A percentile compares a stretch with the other conserved stretches of the same genome.
Conservation (phyloP, 1,139 yeast genomes). For the Pichia sp. region DNA sequence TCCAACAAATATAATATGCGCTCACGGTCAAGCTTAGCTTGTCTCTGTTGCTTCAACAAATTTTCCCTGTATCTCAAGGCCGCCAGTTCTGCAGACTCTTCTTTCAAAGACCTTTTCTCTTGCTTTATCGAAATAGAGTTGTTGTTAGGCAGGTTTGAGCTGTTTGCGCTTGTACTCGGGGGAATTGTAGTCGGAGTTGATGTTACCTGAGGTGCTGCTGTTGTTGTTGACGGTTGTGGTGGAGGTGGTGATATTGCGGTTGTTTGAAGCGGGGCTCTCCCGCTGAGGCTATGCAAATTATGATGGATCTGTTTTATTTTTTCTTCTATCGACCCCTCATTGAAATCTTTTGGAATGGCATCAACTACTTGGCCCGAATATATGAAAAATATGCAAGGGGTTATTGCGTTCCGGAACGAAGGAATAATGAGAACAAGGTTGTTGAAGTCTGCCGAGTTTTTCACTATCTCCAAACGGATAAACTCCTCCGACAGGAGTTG, state of each 20-base stretch:
- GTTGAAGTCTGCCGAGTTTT: constrained; percentile 44
- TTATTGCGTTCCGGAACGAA: constrained; percentile 42
- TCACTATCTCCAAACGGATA: constrained; percentile 43
- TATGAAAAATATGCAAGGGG: constrained; percentile 39
- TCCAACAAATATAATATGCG: constrained; percentile 47
- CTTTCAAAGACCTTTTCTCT: constrained; percentile 31
- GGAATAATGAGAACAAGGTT: constrained; percentile 50
- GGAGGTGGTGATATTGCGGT: not conserved
- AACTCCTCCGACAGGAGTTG: constrained; percentile 23
- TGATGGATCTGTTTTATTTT: constrained; percentile 26
- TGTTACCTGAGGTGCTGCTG: not conserved
- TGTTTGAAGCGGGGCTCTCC: not conserved
- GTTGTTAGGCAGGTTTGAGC: not conserved
- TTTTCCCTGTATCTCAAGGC: constrained; percentile 40
- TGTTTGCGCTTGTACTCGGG: not conserved
- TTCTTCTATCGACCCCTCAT: constrained; percentile 29
- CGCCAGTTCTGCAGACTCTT: constrained; percentile 37
- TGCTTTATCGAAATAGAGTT: not conserved
- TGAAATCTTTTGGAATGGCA: constrained; percentile 34
- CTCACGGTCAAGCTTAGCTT: constrained; percentile 47
- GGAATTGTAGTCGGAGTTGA: not conserved
- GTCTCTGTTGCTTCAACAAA: constrained; percentile 35
- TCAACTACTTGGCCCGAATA: constrained; percentile 44
- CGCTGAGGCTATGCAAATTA: constrained; percentile 2
- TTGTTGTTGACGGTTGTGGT: not conserved